A percentile compares a stretch with the other conserved stretches of the same genome.
Evolutionary conservation across 139 green algal species (phyloP).

Genomic region (Chara braunii): DNA sequence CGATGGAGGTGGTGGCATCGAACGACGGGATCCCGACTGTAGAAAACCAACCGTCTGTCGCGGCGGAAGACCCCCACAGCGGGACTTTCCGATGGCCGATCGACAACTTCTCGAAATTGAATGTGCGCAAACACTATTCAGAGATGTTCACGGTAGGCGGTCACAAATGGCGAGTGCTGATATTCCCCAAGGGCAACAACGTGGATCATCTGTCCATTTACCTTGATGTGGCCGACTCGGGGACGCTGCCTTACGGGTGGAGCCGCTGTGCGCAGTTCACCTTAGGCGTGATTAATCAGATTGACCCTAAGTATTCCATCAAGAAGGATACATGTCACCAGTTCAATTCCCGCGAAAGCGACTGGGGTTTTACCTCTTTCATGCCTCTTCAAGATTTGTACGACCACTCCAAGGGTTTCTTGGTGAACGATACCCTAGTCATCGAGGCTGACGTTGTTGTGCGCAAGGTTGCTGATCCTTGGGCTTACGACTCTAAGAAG

Average conservation of each 20-base stretch:
- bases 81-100: conserved; percentile 31
- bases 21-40: not conserved
- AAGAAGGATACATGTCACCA: conserved; percentile 65
- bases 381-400: conserved; percentile 56
- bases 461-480: conserved; percentile 18
- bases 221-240: conserved; percentile 41
- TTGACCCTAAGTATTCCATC: conserved; percentile 41
- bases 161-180: conserved; percentile 41
- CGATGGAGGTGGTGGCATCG: not conserved
- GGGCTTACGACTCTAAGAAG: conserved; percentile 69
- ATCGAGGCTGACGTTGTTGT: conserved; percentile 48
- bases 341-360: conserved; percentile 56
- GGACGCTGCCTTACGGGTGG: conserved; percentile 44
- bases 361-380: conserved; percentile 89
- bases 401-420: conserved; percentile 50
- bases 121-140: conserved; percentile 24
- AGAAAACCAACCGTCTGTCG: not conserved
- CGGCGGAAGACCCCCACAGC: conserved; percentile 28
- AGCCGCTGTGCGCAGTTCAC: conserved; percentile 66
- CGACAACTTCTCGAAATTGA: conserved; percentile 28
- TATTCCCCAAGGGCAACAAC: conserved; percentile 48
- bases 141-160: conserved; percentile 31
- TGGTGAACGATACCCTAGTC: conserved; percentile 55
- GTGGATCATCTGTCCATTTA: conserved; percentile 44
- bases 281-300: conserved; percentile 66